phyloP scores from a whole-genome alignment of 768 basidiomycete genomes.

The Suillus tomentosus region DNA sequence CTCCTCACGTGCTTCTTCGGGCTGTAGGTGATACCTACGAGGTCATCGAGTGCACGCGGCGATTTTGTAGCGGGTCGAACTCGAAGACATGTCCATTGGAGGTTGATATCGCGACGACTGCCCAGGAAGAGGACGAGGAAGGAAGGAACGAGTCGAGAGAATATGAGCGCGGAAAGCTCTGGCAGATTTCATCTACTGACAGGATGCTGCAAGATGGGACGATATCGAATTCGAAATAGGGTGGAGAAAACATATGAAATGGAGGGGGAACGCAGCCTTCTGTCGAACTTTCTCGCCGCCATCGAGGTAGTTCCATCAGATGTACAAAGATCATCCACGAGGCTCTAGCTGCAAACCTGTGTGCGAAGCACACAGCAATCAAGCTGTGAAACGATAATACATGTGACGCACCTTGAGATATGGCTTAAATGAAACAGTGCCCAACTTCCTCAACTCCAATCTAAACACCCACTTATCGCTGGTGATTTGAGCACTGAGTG shows the following conservation, averaged over 20 bases:
- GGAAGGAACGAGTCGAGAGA: no score
- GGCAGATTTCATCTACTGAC: not conserved
- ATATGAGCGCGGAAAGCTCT: no score
- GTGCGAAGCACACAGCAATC: not conserved
- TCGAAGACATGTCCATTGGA: no score
- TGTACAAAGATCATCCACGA: not conserved
- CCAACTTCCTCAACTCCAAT: not conserved
- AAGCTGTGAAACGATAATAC: not conserved
- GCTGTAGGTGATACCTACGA: no score
- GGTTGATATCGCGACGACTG: no score
- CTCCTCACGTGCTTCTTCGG: no score
- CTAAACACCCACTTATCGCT: not conserved
- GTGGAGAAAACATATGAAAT: not conserved
- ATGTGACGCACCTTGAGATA: not conserved
- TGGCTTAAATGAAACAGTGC: not conserved
- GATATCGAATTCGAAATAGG: not conserved
- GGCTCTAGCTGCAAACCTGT: no score
- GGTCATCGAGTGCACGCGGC: no score
- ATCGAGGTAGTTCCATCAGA: not conserved
- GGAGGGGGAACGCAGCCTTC: not conserved
- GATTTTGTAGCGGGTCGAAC: no score
- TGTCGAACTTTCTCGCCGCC: not conserved
- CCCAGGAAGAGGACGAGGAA: no score
- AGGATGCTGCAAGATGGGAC: no score
- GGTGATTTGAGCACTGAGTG: not conserved